phyloP scores from a whole-genome alignment of 2,329 filamentous ascomycete species.

The Plenodomus biglobosus region DNA sequence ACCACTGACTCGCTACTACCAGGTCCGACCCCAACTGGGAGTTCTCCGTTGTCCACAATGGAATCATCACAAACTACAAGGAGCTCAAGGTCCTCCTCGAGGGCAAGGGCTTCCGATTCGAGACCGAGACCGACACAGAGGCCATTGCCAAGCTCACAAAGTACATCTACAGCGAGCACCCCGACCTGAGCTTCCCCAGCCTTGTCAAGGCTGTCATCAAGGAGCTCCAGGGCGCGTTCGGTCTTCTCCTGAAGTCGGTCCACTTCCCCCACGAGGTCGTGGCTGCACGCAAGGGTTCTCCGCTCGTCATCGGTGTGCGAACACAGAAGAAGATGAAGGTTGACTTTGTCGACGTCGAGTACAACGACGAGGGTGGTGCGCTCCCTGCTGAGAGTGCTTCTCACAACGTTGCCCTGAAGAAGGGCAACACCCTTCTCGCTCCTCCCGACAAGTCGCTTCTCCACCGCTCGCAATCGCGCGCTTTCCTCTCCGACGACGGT shows the following conservation, averaged over 20 bases:
- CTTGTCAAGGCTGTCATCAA: slow-evolving; percentile 97
- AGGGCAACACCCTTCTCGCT: slow-evolving; percentile 66
- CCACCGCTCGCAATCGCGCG: slow-evolving; percentile 96
- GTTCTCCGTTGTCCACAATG: slow-evolving; percentile 97
- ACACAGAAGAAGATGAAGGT: slow-evolving; percentile 99
- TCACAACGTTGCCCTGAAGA: slow-evolving; percentile 96
- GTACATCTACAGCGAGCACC: slow-evolving; percentile 95
- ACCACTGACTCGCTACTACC: slow-evolving; percentile 20
- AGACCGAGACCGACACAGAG: slow-evolving; percentile 99
- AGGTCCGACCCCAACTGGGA: slow-evolving; percentile 95
- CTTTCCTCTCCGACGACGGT: slow-evolving; percentile 98
- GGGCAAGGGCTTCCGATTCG: slow-evolving; percentile 95
- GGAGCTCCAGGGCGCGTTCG: slow-evolving; percentile 97
- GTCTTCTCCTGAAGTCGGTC: slow-evolving; percentile 95
- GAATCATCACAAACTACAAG: slow-evolving; percentile 99
- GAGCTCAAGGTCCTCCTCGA: slow-evolving; percentile 92
- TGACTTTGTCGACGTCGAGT: slow-evolving; percentile 99
- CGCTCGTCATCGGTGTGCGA: slow-evolving; percentile 94
- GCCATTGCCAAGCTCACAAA: slow-evolving; percentile 99
- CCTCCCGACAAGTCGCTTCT: slow-evolving; percentile 97
- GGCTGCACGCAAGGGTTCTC: slow-evolving; percentile 96
- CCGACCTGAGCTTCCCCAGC: slow-evolving; percentile 91
- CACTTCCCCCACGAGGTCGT: slow-evolving; percentile 98
- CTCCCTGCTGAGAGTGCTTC: slow-evolving; percentile 92
- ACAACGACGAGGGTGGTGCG: slow-evolving; percentile 74